These are phyloP conservation scores for Daldinia grandis DNA, from an alignment of 495 filamentous ascomycete genomes.

Conservation along the genomic window DNA sequence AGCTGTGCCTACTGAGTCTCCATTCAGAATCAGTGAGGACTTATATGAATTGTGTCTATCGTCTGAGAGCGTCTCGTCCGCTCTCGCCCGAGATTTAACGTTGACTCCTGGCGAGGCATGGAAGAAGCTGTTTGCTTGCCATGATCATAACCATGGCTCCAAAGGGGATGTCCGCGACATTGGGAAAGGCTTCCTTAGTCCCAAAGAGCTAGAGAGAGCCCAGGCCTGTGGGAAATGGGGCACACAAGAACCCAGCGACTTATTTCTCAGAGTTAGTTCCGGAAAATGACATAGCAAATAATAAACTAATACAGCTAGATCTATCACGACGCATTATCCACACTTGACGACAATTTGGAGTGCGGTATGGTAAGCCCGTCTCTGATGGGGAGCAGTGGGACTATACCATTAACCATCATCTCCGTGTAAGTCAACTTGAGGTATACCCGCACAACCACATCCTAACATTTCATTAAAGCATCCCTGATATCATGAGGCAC, in stretches of 20 bases:
- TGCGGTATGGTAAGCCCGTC: constrained; percentile 71
- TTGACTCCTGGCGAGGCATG: constrained; percentile 62
- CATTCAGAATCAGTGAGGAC: constrained; percentile 52
- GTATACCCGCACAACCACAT: background rate
- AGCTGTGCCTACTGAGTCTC: constrained; percentile 9
- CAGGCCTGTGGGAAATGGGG: constrained; percentile 74
- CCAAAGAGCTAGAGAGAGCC: constrained; percentile 61
- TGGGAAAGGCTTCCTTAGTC: constrained; percentile 36
- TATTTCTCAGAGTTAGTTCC: constrained; percentile 67
- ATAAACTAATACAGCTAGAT: constrained; percentile 51
- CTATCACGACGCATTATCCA: constrained; percentile 70
- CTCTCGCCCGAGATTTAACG: constrained; percentile 62
- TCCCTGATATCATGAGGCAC: constrained; percentile 76
- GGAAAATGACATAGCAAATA: background rate
- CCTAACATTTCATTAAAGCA: constrained; percentile 37
- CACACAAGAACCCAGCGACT: constrained; percentile 64
- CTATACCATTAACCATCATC: constrained; percentile 73
- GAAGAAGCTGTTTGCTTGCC: constrained; percentile 60
- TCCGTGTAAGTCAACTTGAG: constrained; percentile 56
- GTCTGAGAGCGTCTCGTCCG: constrained; percentile 62
- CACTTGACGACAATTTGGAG: constrained; percentile 64
- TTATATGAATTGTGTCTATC: constrained; percentile 62
- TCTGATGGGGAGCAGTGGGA: constrained; percentile 74
- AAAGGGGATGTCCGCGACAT: constrained; percentile 37
- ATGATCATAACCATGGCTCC: constrained; percentile 19